A percentile compares a stretch with the other conserved stretches of the same genome.
These are phyloP conservation scores for Alternaria ethzedia DNA, from an alignment of 2,329 filamentous ascomycete genomes.

Conservation along the genomic window DNA sequence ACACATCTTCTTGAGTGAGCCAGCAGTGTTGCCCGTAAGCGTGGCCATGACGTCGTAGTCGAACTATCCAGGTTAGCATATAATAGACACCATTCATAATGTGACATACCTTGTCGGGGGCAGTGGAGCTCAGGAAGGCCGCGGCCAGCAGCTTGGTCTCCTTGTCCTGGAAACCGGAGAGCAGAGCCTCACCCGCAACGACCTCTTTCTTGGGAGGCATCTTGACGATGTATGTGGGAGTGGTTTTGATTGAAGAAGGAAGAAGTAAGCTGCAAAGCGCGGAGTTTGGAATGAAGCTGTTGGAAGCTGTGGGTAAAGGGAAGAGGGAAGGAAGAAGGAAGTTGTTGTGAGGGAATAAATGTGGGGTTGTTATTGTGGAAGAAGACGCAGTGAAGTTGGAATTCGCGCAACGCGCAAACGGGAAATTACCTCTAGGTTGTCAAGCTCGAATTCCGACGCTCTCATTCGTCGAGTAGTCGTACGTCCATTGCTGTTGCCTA, in stretches of 20 bases:
- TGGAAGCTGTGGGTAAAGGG: background rate
- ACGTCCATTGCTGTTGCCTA: background rate
- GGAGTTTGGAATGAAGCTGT: background rate
- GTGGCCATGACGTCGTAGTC: slow-evolving; percentile 39
- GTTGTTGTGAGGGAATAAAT: background rate
- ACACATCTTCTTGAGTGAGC: slow-evolving; percentile 44
- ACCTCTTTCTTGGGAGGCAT: slow-evolving; percentile 39
- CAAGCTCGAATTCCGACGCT: background rate
- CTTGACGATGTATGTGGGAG: background rate
- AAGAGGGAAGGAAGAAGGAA: background rate
- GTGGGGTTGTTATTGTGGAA: slow-evolving; percentile 3
- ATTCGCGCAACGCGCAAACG: background rate
- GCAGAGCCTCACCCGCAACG: slow-evolving; percentile 1
- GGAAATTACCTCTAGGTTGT: slow-evolving; percentile 2
- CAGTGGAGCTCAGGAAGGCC: slow-evolving; percentile 35
- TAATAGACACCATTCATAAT: background rate
- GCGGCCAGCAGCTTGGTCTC: slow-evolving; percentile 42
- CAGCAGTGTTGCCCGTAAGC: slow-evolving; percentile 38
- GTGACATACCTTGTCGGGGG: slow-evolving; percentile 35
- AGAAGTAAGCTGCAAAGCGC: background rate
- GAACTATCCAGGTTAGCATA: slow-evolving; percentile 22
- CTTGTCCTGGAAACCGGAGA: slow-evolving; percentile 29
- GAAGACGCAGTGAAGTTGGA: slow-evolving; percentile 13
- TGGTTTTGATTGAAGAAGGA: background rate
- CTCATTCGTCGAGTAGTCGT: background rate